Conservation (phyloP, 495 filamentous ascomycete species). For the Neurospora africana region DNA sequence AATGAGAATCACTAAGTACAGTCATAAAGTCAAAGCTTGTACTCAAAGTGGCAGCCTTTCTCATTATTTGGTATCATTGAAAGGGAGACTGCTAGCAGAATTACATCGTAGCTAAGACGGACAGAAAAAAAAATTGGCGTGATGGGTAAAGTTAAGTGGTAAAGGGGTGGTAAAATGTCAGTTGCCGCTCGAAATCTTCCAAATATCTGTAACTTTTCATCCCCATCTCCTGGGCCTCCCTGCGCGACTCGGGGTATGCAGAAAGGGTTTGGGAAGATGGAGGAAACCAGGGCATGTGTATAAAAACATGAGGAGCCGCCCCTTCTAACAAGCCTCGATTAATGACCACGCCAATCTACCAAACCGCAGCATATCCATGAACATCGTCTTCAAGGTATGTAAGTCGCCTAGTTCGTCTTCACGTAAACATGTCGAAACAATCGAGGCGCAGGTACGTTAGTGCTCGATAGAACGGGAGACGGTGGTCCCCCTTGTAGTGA, state of each 20-base stretch:
- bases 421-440: not conserved
- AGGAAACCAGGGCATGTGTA: not conserved
- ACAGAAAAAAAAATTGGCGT: conserved; percentile 13
- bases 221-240: not conserved
- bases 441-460: not conserved
- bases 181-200: not conserved
- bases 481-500: not conserved
- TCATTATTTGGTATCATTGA: conserved; percentile 36
- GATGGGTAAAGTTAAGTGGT: conserved; percentile 3
- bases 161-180: not conserved
- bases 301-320: not conserved
- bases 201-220: conserved; percentile 1
- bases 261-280: not conserved
- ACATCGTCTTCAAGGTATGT: conserved; percentile 2
- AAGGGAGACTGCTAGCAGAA: conserved; percentile 23
- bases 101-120: conserved; percentile 35
- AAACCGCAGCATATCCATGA: conserved; percentile 12
- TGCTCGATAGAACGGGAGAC: not conserved
- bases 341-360: not conserved
- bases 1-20: not conserved
- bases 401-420: not conserved
- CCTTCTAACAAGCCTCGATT: not conserved
- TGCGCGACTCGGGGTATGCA: not conserved
- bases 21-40: not conserved
- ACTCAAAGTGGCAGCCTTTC: conserved; percentile 22